Evolutionary conservation across 345 rosid genomes (phyloP).

Genomic region (Populus deltoides): DNA sequence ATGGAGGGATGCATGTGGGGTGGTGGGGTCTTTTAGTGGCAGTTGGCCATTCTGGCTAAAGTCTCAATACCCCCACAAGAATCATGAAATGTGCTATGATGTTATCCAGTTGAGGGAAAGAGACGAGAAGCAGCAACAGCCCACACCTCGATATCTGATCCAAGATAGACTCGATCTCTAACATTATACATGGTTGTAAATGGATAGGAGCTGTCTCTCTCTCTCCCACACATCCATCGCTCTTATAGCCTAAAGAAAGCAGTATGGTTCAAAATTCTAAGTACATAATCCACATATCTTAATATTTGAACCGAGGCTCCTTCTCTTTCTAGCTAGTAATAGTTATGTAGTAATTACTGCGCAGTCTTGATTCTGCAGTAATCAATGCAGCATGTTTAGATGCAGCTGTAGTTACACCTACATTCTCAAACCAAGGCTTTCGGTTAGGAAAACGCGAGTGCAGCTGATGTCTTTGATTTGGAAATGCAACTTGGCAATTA

Average conservation of each 20-base stretch:
- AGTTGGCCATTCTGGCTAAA: constrained; percentile 50
- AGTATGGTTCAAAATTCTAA: constrained; percentile 26
- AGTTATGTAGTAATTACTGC: too few species aligned
- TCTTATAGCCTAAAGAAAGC: neutral
- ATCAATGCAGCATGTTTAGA: too few species aligned
- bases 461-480: neutral
- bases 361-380: too few species aligned
- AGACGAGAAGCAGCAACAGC: constrained; percentile 30
- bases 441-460: too few species aligned
- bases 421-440: neutral
- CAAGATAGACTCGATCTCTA: constrained; percentile 27
- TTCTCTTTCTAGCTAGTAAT: constrained; percentile 5
- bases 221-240: neutral
- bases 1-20: constrained; percentile 40
- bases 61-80: constrained; percentile 34
- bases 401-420: too few species aligned
- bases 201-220: constrained; percentile 17
- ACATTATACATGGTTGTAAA: constrained; percentile 31
- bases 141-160: constrained; percentile 41
- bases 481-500: constrained; percentile 14
- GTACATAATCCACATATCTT: constrained; percentile 11
- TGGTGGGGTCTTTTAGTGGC: constrained; percentile 41
- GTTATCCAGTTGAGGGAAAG: constrained; percentile 39
- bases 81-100: constrained; percentile 38
- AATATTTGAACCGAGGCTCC: neutral